Conservation (phyloP, 176 grass and related monocot species). For the Tuctoria greenei region DNA sequence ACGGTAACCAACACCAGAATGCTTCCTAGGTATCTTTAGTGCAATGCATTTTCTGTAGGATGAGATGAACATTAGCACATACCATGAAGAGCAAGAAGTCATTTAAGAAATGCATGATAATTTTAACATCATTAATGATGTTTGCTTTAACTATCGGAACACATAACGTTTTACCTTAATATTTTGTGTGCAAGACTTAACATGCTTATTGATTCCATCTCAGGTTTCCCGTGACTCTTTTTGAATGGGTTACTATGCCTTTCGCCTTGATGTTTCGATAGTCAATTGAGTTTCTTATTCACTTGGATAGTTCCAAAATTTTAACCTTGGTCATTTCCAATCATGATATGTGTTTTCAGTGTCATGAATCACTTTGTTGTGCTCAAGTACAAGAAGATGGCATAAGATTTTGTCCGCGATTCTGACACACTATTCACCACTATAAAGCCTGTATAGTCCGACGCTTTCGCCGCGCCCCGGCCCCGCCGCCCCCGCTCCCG, state of each 20-base stretch:
- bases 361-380: conserved; percentile 97
- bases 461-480: too few relatives aligned
- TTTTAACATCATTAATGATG: too few relatives aligned
- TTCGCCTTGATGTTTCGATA: conserved; percentile 19
- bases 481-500: too few relatives aligned
- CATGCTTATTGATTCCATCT: conserved; percentile 12
- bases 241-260: neutral
- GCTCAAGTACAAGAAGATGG: conserved; percentile 98
- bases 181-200: neutral
- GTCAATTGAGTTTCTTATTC: neutral
- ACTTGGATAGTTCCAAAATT: neutral
- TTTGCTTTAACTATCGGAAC: too few relatives aligned
- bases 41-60: too few relatives aligned
- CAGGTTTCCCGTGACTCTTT: neutral
- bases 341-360: conserved; percentile 41
- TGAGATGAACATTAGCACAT: too few relatives aligned
- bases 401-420: conserved; percentile 65
- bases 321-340: neutral
- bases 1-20: too few relatives aligned
- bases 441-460: too few relatives aligned
- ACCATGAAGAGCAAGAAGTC: too few relatives aligned
- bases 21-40: too few relatives aligned
- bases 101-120: too few relatives aligned
- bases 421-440: conserved; percentile 88
- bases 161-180: neutral